A percentile compares a stretch with the other conserved stretches of the same genome.
These are phyloP conservation scores for Nemophila menziesii DNA, from an alignment of 257 asterid genomes.

Conservation along the genomic window DNA sequence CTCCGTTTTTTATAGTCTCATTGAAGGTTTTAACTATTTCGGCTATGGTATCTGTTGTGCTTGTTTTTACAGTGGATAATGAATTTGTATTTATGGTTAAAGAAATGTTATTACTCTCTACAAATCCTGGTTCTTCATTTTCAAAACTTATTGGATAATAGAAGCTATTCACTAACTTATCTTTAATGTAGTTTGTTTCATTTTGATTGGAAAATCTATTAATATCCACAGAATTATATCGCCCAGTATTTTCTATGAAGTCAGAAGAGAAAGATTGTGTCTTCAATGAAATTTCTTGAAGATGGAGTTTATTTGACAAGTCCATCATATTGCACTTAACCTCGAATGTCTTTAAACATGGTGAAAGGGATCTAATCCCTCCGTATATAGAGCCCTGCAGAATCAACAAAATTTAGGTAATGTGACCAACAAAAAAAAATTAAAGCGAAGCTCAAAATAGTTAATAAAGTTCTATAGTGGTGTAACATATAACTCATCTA, in stretches of 20 bases:
- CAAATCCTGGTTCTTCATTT: slow-evolving; percentile 24
- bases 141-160: slow-evolving; percentile 12
- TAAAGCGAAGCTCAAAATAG: no score
- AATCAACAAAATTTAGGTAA: slow-evolving; percentile 9
- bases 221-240: slow-evolving; percentile 13
- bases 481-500: not conserved
- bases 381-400: slow-evolving; percentile 46
- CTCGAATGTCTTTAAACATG: slow-evolving; percentile 29
- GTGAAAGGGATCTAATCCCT: slow-evolving; percentile 29
- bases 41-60: slow-evolving; percentile 19
- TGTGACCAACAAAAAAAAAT: no score
- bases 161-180: slow-evolving; percentile 9
- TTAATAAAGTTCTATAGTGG: not conserved
- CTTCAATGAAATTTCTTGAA: slow-evolving; percentile 20
- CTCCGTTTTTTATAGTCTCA: slow-evolving; percentile 34
- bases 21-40: slow-evolving; percentile 20
- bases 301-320: slow-evolving; percentile 19
- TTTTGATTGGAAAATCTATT: slow-evolving; percentile 12
- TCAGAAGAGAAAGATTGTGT: slow-evolving; percentile 30
- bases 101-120: slow-evolving; percentile 26
- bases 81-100: slow-evolving; percentile 23
- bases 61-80: slow-evolving; percentile 27
- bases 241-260: slow-evolving; percentile 19
- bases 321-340: slow-evolving; percentile 25
- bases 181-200: slow-evolving; percentile 11